These are phyloP conservation scores for Colletotrichum truncatum DNA, from an alignment of 2,329 filamentous ascomycete genomes.

Conservation along the genomic window DNA sequence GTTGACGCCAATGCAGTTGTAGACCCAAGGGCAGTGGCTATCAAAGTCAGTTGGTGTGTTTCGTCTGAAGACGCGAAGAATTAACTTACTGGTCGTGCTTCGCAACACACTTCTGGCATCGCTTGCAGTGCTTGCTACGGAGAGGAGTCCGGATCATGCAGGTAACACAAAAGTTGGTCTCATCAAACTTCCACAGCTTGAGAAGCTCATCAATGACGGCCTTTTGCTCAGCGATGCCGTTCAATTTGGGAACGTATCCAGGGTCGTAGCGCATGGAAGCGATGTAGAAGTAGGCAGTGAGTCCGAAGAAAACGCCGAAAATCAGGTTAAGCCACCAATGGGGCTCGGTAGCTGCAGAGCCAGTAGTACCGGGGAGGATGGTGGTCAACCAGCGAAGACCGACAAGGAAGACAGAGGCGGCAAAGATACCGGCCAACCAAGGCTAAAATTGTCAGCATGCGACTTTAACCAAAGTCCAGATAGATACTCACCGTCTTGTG, in stretches of 20 bases:
- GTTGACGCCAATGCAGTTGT: slow-evolving; percentile 95
- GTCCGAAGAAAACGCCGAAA: slow-evolving; percentile 70
- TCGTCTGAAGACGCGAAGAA: neutral
- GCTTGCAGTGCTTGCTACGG: slow-evolving; percentile 93
- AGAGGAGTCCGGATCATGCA: slow-evolving; percentile 96
- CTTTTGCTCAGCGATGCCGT: slow-evolving; percentile 89
- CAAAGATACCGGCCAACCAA: slow-evolving; percentile 93
- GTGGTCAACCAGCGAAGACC: slow-evolving; percentile 79
- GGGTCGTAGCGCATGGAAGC: slow-evolving; percentile 89
- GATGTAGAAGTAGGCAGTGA: slow-evolving; percentile 88
- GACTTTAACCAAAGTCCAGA: slow-evolving; percentile 15
- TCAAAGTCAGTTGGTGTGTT: neutral
- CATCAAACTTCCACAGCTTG: slow-evolving; percentile 87
- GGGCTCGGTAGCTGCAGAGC: slow-evolving; percentile 66
- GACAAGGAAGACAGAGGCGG: slow-evolving; percentile 83
- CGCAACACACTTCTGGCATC: slow-evolving; percentile 91
- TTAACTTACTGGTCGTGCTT: slow-evolving; percentile 95
- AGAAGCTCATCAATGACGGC: slow-evolving; percentile 89
- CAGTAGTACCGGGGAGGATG: slow-evolving; percentile 65
- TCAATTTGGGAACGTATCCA: slow-evolving; percentile 90
- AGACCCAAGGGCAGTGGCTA: slow-evolving; percentile 97
- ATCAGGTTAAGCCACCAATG: slow-evolving; percentile 81
- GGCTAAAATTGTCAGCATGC: slow-evolving; percentile 64
- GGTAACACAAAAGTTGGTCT: slow-evolving; percentile 89
- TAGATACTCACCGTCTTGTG: slow-evolving; percentile 80